Conservation (phyloP, 1,284 basidiomycete genomes). For the Ceratobasidium theobromae region DNA sequence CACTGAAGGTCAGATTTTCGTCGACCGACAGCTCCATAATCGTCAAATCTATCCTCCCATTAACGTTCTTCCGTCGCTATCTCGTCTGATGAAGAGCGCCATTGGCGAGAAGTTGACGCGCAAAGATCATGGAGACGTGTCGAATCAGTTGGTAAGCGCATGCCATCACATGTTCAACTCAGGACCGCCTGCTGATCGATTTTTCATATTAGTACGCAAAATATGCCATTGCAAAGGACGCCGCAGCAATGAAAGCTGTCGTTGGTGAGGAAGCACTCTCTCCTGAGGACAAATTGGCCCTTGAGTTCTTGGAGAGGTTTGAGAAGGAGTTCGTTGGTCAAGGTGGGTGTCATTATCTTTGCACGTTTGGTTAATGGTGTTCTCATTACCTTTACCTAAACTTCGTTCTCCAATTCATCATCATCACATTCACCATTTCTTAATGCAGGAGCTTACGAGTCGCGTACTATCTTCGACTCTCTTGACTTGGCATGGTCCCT, state of each 20-base stretch:
- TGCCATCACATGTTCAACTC: constrained; percentile 31
- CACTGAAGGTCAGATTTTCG: constrained; percentile 98
- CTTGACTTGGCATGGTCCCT: constrained; percentile 97
- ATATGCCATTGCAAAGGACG: constrained; percentile 97
- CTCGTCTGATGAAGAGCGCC: constrained; percentile 99
- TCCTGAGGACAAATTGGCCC: constrained; percentile 87
- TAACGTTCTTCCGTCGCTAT: constrained; percentile 98
- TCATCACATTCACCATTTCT: background rate
- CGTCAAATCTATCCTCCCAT: constrained; percentile 99
- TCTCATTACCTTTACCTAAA: no score
- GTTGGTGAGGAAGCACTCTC: constrained; percentile 98
- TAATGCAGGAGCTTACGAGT: constrained; percentile 82
- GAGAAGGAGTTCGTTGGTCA: constrained; percentile 94
- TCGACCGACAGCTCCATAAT: constrained; percentile 93
- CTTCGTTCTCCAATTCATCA: background rate
- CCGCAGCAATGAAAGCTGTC: constrained; percentile 98
- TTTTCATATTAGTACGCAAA: constrained; percentile 79
- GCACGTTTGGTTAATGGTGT: background rate
- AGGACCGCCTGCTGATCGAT: background rate
- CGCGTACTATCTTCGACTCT: constrained; percentile 95
- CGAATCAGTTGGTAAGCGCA: constrained; percentile 87
- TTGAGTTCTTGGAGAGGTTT: constrained; percentile 94
- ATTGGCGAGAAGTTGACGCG: constrained; percentile 97
- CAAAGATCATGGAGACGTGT: constrained; percentile 98
- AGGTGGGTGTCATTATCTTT: constrained; percentile 52